A percentile compares a stretch with the other conserved stretches of the same genome.
Evolutionary conservation across 75 land plant species (phyloP).

Genomic region (Azolla pinnata): DNA sequence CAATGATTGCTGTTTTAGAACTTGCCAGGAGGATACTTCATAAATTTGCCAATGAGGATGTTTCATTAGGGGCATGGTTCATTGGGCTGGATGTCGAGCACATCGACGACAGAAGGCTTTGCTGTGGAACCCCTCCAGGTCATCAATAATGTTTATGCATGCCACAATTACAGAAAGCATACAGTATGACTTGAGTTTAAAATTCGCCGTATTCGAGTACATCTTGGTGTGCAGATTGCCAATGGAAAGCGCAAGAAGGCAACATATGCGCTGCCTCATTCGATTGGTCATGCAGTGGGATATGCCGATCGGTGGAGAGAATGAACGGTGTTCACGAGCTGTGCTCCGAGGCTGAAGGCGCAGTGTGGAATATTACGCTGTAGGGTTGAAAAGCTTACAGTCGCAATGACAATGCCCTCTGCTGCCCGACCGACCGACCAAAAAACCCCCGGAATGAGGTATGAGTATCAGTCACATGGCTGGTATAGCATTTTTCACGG

Average conservation of each 20-base stretch:
- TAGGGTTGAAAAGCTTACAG: too few relatives aligned
- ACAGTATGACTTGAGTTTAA: background rate
- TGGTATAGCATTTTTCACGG: too few relatives aligned
- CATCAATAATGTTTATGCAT: too few relatives aligned
- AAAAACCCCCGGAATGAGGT: too few relatives aligned
- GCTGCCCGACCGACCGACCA: too few relatives aligned
- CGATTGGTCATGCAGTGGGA: constrained; percentile 86
- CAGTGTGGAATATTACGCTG: constrained; percentile 32
- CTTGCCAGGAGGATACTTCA: constrained; percentile 34
- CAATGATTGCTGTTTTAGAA: background rate
- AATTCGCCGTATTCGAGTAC: constrained; percentile 17
- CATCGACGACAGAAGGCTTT: constrained; percentile 75
- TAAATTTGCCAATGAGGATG: constrained; percentile 88
- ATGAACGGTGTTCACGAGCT: constrained; percentile 49
- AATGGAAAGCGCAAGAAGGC: constrained; percentile 42
- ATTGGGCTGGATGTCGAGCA: constrained; percentile 86
- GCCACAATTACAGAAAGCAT: constrained; percentile 30
- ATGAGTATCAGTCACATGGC: too few relatives aligned
- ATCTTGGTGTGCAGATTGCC: constrained; percentile 8
- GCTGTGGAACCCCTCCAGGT: constrained; percentile 89
- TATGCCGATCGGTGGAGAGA: constrained; percentile 60
- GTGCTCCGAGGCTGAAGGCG: constrained; percentile 61
- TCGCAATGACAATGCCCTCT: too few relatives aligned
- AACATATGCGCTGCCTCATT: constrained; percentile 60
- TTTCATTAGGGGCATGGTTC: constrained; percentile 81